These are phyloP conservation scores for Conticribra guillardii DNA, from an alignment of 108 stramenopile species.

Conservation along the genomic window DNA sequence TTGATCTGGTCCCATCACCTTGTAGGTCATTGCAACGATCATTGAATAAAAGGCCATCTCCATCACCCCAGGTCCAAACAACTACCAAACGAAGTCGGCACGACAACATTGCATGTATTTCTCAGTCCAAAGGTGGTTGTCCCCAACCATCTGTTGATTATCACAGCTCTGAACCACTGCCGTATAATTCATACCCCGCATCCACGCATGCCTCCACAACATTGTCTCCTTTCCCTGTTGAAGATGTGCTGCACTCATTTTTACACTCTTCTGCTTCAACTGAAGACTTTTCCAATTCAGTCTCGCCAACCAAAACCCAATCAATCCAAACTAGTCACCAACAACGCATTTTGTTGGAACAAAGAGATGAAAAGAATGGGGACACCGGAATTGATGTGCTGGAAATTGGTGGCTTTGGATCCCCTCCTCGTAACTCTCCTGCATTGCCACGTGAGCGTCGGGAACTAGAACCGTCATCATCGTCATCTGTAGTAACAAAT, in stretches of 20 bases:
- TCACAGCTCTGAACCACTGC: not conserved
- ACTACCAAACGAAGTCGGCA: too few species aligned
- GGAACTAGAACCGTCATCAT: slow-evolving; percentile 32
- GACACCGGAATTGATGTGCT: not conserved
- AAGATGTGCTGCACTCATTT: not conserved
- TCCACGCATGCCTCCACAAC: not conserved
- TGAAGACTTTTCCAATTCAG: not conserved
- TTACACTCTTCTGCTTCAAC: not conserved
- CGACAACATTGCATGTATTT: too few species aligned
- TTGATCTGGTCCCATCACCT: not conserved
- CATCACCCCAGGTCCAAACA: too few species aligned
- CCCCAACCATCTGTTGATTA: too few species aligned
- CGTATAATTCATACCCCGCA: not conserved
- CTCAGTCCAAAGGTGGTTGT: too few species aligned
- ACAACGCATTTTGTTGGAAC: too few species aligned
- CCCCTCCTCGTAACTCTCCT: slow-evolving; percentile 31
- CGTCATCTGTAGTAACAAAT: slow-evolving; percentile 36
- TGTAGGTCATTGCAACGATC: too few species aligned
- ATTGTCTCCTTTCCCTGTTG: not conserved
- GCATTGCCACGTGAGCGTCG: slow-evolving; percentile 20
- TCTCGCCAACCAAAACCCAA: not conserved
- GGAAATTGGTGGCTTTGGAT: slow-evolving; percentile 36
- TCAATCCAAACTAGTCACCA: too few species aligned
- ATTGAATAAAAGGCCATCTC: too few species aligned
- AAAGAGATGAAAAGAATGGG: not conserved